Base-by-base conservation (phyloP, 2,329 filamentous ascomycete species). In the Fusarium mundagurra region DNA sequence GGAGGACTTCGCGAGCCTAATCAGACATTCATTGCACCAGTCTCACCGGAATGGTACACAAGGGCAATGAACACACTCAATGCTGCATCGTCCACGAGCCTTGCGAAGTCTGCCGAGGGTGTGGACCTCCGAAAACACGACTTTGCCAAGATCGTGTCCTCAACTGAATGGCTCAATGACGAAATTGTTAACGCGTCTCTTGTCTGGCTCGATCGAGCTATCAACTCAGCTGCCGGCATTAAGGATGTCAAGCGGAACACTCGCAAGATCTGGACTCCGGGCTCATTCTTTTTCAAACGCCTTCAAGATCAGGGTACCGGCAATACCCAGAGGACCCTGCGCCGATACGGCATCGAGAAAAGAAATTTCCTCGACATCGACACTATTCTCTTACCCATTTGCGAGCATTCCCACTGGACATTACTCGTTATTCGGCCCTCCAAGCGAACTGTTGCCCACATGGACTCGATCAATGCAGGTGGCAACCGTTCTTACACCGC, bases 141-240 rank as follows among this genome's bases (percentile, higher is more conserved):
- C 78, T 92, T 94, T 76, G 84, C 83, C n/a, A 92, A 87, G 53
- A 82, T 95, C 13, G 85, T 92, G 22, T 84, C 85, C 24, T 80
- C 84, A 14, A 85, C 82, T 1, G 85, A 85, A 34, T 96, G 93
- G 93, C 86, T 96, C 12, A 95, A 95, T 72, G 93, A 95, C 80
- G 91, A 93, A 75, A 89, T 93, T 58, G 89, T 96, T 75, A 93
- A 94, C 75, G 89, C 89, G 20, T 89, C 89, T 54, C 85, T 94
- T 33, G 82, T 87, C 34, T 88, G 90, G 78, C 83, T 94, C 20
- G 90, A 91, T 54, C 84, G 86, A 22, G 87, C 86, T 57, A 83
- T 91, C 76, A 92, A 92, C 78, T 82, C 86, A 66, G 83, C 86
- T 38, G 87, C 86, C 34, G 90, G 90, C 33, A 86, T 86, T 61